A percentile compares a stretch with the other conserved stretches of the same genome.
phyloP scores from a whole-genome alignment of 2,329 filamentous ascomycete species.

The Ceratocystis diversiconidia region DNA sequence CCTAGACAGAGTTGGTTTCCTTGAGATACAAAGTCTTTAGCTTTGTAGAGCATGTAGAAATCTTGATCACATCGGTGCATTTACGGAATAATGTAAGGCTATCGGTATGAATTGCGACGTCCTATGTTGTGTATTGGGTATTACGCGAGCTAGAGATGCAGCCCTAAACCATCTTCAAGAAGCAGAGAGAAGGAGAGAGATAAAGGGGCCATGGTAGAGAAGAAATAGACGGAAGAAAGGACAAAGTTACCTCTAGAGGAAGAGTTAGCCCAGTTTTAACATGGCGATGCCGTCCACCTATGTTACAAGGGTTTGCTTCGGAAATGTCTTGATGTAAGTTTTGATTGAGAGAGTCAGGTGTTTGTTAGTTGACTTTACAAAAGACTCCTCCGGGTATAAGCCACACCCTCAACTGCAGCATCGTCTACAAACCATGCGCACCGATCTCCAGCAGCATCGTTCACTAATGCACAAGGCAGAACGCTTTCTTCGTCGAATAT shows the following conservation, averaged over 20 bases:
- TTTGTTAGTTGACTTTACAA: conserved; percentile 25
- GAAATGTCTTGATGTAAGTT: neutral
- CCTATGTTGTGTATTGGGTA: neutral
- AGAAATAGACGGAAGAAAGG: neutral
- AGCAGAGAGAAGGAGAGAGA: neutral
- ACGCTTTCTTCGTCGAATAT: conserved; percentile 77
- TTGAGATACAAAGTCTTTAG: no score
- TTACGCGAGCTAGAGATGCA: neutral
- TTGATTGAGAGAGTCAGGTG: neutral
- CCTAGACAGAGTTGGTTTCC: no score
- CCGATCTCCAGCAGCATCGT: conserved; percentile 67
- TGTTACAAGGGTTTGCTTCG: neutral
- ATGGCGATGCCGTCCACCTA: neutral
- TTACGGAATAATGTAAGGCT: neutral
- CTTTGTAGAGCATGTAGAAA: no score
- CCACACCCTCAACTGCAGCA: conserved; percentile 70
- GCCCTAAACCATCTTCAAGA: neutral
- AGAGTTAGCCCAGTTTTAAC: neutral
- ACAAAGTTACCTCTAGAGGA: neutral
- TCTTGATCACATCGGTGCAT: neutral
- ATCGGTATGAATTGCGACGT: neutral
- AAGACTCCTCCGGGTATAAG: conserved; percentile 61
- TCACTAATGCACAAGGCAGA: conserved; percentile 78
- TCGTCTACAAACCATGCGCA: conserved; percentile 93
- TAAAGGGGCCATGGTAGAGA: neutral